Conservation (phyloP, 2,329 filamentous ascomycete genomes). For the Lithohypha guttulata region DNA sequence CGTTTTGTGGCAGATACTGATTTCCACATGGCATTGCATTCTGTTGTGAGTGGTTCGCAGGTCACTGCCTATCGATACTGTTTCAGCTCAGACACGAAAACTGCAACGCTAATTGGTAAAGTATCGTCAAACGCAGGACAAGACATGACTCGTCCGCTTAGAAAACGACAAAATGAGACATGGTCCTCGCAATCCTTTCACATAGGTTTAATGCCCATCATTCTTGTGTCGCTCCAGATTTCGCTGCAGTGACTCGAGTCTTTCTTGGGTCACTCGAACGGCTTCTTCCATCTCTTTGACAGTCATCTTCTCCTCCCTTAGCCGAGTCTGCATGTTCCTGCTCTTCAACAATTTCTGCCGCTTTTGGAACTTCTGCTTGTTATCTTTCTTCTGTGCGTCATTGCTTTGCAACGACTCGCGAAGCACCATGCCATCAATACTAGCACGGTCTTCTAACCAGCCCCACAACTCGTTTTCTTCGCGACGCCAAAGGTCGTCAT, state of each 20-base stretch:
- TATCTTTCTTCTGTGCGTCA: conserved; percentile 14
- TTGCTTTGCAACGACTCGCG: conserved; percentile 24
- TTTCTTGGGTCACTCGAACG: conserved; percentile 77
- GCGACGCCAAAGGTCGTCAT: conserved; percentile 83
- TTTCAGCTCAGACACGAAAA: no score
- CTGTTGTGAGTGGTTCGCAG: no score
- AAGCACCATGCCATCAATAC: conserved; percentile 48
- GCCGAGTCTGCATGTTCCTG: conserved; percentile 43
- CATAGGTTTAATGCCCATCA: no score
- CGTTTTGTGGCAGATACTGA: no score
- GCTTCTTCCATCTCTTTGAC: conserved; percentile 67
- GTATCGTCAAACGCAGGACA: no score
- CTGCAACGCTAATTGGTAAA: no score
- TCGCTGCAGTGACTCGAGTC: conserved; percentile 63
- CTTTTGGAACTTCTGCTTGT: conserved; percentile 13
- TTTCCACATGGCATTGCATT: no score
- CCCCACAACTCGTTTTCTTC: conserved; percentile 88
- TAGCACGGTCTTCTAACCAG: conserved; percentile 80
- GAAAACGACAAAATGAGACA: no score
- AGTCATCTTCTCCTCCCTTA: conserved; percentile 57
- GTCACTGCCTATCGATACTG: no score
- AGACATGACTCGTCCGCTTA: no score
- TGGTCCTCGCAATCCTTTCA: no score
- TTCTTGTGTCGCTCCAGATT: conserved; percentile 54
- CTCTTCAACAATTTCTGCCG: conserved; percentile 24